These are phyloP conservation scores for Podospora sp. DNA, from an alignment of 495 filamentous ascomycete species.

Conservation along the genomic window DNA sequence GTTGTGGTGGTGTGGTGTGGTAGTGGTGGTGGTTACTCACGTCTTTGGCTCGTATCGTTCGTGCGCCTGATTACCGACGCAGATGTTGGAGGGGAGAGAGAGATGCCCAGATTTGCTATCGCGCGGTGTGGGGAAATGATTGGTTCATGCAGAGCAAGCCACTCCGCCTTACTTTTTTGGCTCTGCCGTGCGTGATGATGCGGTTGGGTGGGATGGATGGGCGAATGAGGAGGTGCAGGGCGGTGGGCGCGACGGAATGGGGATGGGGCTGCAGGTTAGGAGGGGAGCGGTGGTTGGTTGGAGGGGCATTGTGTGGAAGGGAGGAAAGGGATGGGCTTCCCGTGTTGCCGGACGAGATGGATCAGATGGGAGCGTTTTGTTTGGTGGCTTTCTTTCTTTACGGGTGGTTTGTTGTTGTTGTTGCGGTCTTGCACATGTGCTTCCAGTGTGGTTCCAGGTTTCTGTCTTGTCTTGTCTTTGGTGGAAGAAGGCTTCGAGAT, in stretches of 20 bases:
- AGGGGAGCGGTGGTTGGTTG: not conserved
- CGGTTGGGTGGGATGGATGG: not conserved
- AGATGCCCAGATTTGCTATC: too few species aligned
- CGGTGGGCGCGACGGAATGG: not conserved
- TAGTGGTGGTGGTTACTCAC: not conserved
- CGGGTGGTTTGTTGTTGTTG: too few species aligned
- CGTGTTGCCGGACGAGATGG: not conserved
- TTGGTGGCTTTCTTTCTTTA: too few species aligned
- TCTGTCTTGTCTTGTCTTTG: too few species aligned
- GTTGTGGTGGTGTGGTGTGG: too few species aligned
- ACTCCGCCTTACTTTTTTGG: slow-evolving; percentile 20
- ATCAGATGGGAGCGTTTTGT: not conserved
- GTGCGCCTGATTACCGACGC: not conserved
- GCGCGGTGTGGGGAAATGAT: not conserved
- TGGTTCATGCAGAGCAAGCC: not conserved
- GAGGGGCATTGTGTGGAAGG: not conserved
- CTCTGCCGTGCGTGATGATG: not conserved
- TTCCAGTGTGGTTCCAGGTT: too few species aligned
- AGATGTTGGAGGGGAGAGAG: too few species aligned
- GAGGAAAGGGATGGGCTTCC: not conserved
- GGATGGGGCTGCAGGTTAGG: not conserved
- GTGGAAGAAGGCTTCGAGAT: too few species aligned
- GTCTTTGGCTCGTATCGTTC: not conserved
- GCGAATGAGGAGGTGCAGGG: slow-evolving; percentile 9
- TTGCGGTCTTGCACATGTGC: too few species aligned